Evolutionary conservation across 164 flowering plant genomes (phyloP).

Genomic region (Kalanchoe fedtschenkoi): DNA sequence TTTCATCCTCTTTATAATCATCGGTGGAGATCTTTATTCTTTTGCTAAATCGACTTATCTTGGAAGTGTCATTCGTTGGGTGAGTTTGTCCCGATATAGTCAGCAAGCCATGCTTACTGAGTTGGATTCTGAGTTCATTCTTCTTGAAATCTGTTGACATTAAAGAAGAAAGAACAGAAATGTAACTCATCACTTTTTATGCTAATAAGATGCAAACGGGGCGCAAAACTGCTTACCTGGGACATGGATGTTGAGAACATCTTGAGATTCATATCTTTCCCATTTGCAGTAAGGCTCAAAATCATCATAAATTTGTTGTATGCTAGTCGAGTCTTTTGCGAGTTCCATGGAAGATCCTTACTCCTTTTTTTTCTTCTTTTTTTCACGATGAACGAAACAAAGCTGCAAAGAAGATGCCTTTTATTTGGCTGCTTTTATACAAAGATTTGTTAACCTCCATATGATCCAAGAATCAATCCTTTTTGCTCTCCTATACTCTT

Average conservation of each 20-base stretch:
- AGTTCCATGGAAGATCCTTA: neutral
- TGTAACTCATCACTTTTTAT: too few species aligned
- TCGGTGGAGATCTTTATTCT: conserved; percentile 15
- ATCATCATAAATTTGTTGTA: conserved; percentile 20
- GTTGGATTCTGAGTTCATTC: conserved; percentile 28
- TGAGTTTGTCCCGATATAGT: conserved; percentile 25
- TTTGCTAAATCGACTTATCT: conserved; percentile 20
- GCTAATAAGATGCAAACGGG: neutral
- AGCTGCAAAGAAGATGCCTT: neutral
- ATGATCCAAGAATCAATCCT: neutral
- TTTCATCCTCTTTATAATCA: conserved; percentile 10
- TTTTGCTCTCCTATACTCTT: neutral
- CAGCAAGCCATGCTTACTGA: conserved; percentile 18
- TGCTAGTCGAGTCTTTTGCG: neutral
- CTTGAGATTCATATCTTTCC: conserved; percentile 18
- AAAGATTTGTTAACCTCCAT: neutral
- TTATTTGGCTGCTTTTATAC: neutral
- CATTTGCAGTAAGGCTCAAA: conserved; percentile 36
- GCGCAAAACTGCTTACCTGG: conserved; percentile 16
- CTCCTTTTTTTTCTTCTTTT: too few species aligned
- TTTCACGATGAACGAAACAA: neutral
- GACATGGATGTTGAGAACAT: conserved; percentile 27
- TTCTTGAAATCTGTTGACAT: conserved; percentile 24
- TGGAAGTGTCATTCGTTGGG: neutral
- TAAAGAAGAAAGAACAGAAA: neutral